Conservation (phyloP, 345 rosid genomes). For the Rhodomyrtus tomentosa region DNA sequence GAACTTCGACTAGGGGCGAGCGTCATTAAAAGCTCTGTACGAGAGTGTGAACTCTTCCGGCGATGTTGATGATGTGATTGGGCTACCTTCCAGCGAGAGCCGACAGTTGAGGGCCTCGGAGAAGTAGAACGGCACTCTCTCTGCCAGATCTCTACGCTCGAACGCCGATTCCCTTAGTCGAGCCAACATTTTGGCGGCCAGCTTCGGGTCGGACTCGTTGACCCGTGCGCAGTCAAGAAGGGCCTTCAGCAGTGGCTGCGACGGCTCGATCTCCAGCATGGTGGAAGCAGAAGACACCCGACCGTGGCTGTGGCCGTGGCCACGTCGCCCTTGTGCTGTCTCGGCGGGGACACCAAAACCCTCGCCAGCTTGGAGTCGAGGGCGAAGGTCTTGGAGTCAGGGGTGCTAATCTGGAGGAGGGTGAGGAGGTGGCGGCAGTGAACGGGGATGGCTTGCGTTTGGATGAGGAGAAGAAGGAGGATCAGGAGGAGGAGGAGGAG, state of each 20-base stretch:
- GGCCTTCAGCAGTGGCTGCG: conserved; percentile 37
- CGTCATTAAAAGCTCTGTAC: conserved; percentile 75
- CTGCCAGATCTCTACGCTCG: conserved; percentile 59
- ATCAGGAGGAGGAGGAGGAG: no score
- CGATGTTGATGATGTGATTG: conserved; percentile 11
- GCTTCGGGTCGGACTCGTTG: conserved; percentile 42
- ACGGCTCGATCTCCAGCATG: conserved; percentile 29
- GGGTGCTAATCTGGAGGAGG: no score
- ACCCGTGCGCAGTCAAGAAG: conserved; percentile 55
- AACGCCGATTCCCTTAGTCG: conserved; percentile 42
- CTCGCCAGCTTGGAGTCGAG: background rate
- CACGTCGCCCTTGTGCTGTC: conserved; percentile 3
- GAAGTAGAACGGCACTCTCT: conserved; percentile 72
- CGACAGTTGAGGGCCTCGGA: conserved; percentile 44
- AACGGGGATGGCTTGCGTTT: no score
- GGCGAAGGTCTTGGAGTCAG: no score
- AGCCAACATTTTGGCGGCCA: conserved; percentile 34
- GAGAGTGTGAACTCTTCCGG: conserved; percentile 52
- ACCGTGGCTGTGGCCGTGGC: background rate
- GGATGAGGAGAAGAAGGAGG: no score
- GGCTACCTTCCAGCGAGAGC: conserved; percentile 18
- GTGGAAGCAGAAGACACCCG: conserved; percentile 4
- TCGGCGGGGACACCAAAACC: background rate
- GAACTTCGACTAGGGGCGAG: conserved; percentile 78
- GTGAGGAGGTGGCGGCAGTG: no score